Percentiles rank a stretch among this genome's conserved stretches.
These are phyloP conservation scores for Euclidium syriacum DNA, from an alignment of 345 rosid genomes.

Conservation along the genomic window DNA sequence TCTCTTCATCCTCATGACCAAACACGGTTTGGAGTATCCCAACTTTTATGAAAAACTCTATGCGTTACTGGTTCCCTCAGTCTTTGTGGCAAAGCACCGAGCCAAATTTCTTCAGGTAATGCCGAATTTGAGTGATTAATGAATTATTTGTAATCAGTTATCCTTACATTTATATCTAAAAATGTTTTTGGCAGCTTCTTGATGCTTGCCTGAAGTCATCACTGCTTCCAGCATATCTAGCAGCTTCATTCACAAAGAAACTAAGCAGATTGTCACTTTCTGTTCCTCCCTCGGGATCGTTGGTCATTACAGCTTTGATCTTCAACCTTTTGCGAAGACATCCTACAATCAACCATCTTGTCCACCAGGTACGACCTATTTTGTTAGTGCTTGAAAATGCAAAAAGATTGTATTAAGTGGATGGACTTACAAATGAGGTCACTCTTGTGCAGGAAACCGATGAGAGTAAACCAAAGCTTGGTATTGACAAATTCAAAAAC, in stretches of 20 bases:
- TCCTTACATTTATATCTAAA: neutral
- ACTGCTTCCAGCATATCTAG: slow-evolving; percentile 95
- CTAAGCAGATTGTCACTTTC: slow-evolving; percentile 73
- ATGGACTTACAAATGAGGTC: neutral
- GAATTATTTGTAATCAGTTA: neutral
- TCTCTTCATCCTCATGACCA: slow-evolving; percentile 85
- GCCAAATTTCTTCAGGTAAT: slow-evolving; percentile 87
- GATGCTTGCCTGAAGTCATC: slow-evolving; percentile 89
- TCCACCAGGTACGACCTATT: slow-evolving; percentile 54
- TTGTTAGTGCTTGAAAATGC: slow-evolving; percentile 8
- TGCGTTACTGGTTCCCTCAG: slow-evolving; percentile 67
- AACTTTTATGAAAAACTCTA: slow-evolving; percentile 85
- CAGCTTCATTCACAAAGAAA: slow-evolving; percentile 91
- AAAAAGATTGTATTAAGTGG: neutral
- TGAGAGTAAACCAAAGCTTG: slow-evolving; percentile 34
- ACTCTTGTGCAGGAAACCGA: slow-evolving; percentile 45
- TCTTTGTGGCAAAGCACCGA: slow-evolving; percentile 86
- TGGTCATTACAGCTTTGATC: slow-evolving; percentile 75
- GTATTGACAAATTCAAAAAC: slow-evolving; percentile 62
- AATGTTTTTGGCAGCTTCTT: slow-evolving; percentile 64
- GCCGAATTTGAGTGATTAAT: neutral
- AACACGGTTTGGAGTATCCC: slow-evolving; percentile 85
- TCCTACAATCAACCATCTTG: slow-evolving; percentile 91
- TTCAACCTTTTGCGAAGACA: slow-evolving; percentile 83
- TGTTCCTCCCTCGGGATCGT: slow-evolving; percentile 78